phyloP scores from a whole-genome alignment of 768 basidiomycete species.

The Boletus speciosus region DNA sequence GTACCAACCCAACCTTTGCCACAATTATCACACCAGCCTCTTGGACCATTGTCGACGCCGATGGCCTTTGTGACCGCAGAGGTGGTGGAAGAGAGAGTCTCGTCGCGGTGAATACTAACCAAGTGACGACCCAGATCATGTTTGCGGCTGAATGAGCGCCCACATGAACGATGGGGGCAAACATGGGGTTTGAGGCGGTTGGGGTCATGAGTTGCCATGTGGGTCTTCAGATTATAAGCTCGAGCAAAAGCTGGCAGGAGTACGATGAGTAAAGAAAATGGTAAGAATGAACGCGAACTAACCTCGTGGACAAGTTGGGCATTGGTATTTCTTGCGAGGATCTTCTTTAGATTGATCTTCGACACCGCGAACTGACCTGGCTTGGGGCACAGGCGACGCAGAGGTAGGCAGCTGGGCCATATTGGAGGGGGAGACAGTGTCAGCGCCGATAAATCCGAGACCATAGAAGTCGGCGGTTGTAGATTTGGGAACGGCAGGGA shows the following conservation, averaged over 20 bases:
- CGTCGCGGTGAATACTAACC: constrained; percentile 79
- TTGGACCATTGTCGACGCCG: constrained; percentile 61
- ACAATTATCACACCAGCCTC: constrained; percentile 72
- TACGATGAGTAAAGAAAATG: background rate
- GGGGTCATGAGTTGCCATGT: constrained; percentile 93
- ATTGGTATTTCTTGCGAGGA: constrained; percentile 76
- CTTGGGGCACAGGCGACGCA: constrained; percentile 38
- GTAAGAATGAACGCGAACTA: constrained; percentile 3
- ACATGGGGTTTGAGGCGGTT: constrained; percentile 85
- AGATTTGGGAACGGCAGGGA: constrained; percentile 45
- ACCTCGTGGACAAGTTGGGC: constrained; percentile 73
- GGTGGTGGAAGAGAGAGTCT: constrained; percentile 43
- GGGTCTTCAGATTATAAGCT: constrained; percentile 93
- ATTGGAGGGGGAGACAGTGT: constrained; percentile 54
- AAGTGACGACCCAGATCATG: constrained; percentile 91
- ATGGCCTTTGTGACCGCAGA: constrained; percentile 46
- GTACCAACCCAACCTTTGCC: constrained; percentile 66
- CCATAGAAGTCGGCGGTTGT: constrained; percentile 48
- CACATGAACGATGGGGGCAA: constrained; percentile 82
- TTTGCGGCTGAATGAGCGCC: constrained; percentile 89
- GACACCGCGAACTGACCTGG: constrained; percentile 35
- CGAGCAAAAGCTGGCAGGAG: constrained; percentile 72
- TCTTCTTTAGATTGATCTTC: constrained; percentile 53
- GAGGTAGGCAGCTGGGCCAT: constrained; percentile 48
- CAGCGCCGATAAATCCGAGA: constrained; percentile 31